Base-by-base conservation (phyloP, 805 yeast genomes). In the Starmerella vaccinii region DNA sequence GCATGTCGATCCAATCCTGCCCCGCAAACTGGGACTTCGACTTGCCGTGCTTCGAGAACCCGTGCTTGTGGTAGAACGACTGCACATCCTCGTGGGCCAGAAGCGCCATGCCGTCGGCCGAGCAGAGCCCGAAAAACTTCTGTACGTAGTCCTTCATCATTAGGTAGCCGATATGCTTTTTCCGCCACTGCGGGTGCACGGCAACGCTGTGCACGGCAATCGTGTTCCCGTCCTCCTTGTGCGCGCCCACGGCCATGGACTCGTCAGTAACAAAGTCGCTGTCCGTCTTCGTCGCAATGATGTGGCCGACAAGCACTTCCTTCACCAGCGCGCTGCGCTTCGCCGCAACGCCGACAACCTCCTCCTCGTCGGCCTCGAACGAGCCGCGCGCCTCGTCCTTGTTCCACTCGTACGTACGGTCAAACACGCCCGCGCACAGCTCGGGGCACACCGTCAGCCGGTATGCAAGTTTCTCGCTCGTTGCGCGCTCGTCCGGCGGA, bases 111-210 rank as follows among this genome's bases (percentile, higher is more conserved):
- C 78, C 76, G 59, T 80, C 84, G 42, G 92, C 96, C 54, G 87
- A 80, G 58, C 81, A 86, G 64, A 88, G 95, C 64, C 87, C 87
- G 45, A 86, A 78, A 66, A 90, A 71, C 63, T 90, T 85, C 66
- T 92, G 97, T 54, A 89, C 76, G 68, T 85, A 92, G 68, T 90
- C 98, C 59, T 84, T 87, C 61, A 90, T 67, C 62, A 90, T 69
- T 52, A 88, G 71, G 13, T 95, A 78, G 8, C 95, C 97, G 52
- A 92, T 71, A 63, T 84, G 85, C 67, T 80, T 76, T 52, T 89
- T 85, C 64, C 82, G 86, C 74, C 79, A 86, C 35, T 79, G 78
- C 21, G 88, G 84, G 58, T 79, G 79, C 24, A 92, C 77, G 2
- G 80, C 89, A 22, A 90, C 69, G 4, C 92, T 79, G 65, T 92